Conservation (phyloP, 148 eudicot genomes). For the Chenopodium quinoa region DNA sequence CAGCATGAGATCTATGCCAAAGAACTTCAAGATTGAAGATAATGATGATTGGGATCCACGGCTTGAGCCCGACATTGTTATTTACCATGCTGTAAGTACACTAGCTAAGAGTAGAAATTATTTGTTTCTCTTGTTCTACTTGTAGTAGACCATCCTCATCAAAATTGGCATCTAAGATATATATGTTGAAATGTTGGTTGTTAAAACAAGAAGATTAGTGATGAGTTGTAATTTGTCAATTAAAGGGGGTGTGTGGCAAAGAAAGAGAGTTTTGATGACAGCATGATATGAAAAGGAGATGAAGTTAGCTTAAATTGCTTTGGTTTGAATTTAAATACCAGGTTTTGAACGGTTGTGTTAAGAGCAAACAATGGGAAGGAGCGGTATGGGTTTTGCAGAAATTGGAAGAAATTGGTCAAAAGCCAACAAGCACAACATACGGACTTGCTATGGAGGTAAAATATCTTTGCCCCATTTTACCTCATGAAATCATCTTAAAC, state of each 20-base stretch:
- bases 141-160: neutral
- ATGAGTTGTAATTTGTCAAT: neutral
- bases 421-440: constrained; percentile 74
- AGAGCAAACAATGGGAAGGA: constrained; percentile 84
- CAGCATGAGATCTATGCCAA: constrained; percentile 76
- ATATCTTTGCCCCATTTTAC: constrained; percentile 7
- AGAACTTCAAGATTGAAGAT: constrained; percentile 49
- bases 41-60: constrained; percentile 80
- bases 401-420: constrained; percentile 54
- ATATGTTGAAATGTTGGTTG: neutral
- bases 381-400: constrained; percentile 93
- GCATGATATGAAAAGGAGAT: neutral
- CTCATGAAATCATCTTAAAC: neutral
- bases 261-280: neutral
- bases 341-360: constrained; percentile 88
- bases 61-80: constrained; percentile 72
- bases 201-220: neutral
- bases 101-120: neutral
- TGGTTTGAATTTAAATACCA: constrained; percentile 22
- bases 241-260: neutral
- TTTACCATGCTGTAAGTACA: constrained; percentile 82
- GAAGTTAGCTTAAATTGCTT: constrained; percentile 1
- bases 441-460: constrained; percentile 97
- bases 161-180: neutral
- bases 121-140: neutral